Evolutionary conservation across 176 grass and related monocot genomes (phyloP).

Genomic region (Hordeum marinum): DNA sequence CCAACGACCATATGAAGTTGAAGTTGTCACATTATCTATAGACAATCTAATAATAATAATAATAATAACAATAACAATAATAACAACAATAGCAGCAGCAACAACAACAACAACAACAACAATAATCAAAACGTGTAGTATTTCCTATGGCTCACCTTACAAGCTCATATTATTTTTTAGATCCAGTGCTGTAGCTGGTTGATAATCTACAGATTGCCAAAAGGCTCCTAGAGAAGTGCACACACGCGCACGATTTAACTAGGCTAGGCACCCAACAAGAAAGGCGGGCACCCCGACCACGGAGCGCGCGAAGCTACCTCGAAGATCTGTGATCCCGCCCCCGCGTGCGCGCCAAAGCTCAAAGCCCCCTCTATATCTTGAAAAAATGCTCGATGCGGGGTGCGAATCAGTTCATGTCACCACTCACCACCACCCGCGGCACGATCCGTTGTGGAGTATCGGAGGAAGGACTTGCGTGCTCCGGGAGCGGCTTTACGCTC

Average conservation of each 20-base stretch:
- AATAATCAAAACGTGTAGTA: no score
- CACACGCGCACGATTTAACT: conserved; percentile 1
- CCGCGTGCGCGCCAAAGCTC: conserved; percentile 17
- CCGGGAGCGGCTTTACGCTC: no score
- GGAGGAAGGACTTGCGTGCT: background rate
- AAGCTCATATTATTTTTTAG: no score
- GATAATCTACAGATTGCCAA: background rate
- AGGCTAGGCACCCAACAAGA: background rate
- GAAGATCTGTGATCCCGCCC: background rate
- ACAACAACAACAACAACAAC: no score
- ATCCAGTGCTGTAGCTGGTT: no score
- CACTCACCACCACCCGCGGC: background rate
- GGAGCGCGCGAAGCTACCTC: background rate
- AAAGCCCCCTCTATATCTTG: background rate
- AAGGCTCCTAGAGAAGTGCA: conserved; percentile 29
- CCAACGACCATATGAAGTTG: no score
- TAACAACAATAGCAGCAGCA: no score
- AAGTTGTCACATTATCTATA: no score
- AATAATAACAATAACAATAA: no score
- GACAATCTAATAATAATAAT: no score
- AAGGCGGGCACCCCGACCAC: background rate
- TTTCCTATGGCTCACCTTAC: no score
- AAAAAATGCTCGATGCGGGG: background rate
- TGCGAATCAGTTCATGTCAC: background rate
- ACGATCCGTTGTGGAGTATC: background rate